Percentiles rank a stretch among this genome's conserved stretches.
phyloP scores from a whole-genome alignment of 192 early-diverging fungal species.

The Geosiphon pyriformis region DNA sequence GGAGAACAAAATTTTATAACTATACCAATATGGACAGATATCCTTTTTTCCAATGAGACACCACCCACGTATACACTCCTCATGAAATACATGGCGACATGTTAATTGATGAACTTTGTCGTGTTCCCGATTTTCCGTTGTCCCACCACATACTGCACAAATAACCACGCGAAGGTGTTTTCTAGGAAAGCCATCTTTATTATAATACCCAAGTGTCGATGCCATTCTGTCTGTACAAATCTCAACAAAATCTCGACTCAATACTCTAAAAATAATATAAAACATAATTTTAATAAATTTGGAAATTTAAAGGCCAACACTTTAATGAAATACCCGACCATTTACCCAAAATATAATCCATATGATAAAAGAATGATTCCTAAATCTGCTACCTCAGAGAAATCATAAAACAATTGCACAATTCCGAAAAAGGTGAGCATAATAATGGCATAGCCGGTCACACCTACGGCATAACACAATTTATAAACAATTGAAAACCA shows the following conservation, averaged over 20 bases:
- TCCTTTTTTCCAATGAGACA: constrained; percentile 60
- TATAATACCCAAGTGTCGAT: constrained; percentile 55
- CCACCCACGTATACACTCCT: constrained; percentile 63
- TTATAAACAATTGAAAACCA: constrained; percentile 57
- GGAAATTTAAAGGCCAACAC: background rate
- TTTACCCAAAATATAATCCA: constrained; percentile 61
- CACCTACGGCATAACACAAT: constrained; percentile 51
- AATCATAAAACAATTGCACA: constrained; percentile 37
- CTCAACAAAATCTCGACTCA: constrained; percentile 58
- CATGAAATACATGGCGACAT: constrained; percentile 56
- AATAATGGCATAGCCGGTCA: constrained; percentile 47
- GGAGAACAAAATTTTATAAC: background rate
- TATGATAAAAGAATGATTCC: constrained; percentile 50
- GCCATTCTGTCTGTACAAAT: constrained; percentile 61
- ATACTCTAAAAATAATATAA: constrained; percentile 43
- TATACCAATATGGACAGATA: constrained; percentile 56
- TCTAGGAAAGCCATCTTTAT: constrained; percentile 53
- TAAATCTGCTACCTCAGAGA: constrained; percentile 33
- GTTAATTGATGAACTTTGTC: constrained; percentile 36
- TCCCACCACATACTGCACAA: constrained; percentile 52
- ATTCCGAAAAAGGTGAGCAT: constrained; percentile 51
- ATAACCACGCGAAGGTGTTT: constrained; percentile 48
- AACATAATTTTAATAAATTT: background rate
- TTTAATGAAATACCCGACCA: background rate
- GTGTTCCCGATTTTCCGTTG: constrained; percentile 23